phyloP scores from a whole-genome alignment of 2,329 filamentous ascomycete genomes.

The Phialophora expanda region DNA sequence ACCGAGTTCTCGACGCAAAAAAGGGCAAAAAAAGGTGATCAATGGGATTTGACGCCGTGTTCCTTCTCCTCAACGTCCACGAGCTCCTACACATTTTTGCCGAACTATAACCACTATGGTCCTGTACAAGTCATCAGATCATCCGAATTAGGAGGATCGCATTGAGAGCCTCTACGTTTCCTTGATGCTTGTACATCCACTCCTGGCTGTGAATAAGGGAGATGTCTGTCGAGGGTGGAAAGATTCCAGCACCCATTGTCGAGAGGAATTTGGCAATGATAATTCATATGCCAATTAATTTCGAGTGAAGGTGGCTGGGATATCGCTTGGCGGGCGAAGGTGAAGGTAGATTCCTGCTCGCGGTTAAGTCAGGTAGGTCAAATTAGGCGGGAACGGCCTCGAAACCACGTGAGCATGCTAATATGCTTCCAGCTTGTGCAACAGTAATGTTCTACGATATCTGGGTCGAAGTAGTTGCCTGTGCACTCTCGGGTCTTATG shows the following conservation, averaged over 20 bases:
- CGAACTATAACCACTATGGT: constrained; percentile 10
- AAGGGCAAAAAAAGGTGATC: background rate
- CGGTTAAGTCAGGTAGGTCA: background rate
- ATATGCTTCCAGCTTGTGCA: background rate
- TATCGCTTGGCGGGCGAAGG: background rate
- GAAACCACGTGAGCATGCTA: background rate
- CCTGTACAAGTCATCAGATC: constrained; percentile 13
- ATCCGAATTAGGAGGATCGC: constrained; percentile 9
- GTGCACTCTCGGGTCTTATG: background rate
- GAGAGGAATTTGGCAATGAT: background rate
- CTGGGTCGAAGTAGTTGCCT: background rate
- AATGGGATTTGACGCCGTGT: background rate
- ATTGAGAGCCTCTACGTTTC: constrained; percentile 14
- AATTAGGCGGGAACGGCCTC: no score
- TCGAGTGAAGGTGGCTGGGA: background rate
- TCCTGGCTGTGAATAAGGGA: constrained; percentile 15
- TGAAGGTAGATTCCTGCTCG: background rate
- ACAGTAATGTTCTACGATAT: background rate
- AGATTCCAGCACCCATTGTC: constrained; percentile 6
- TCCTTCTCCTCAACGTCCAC: background rate
- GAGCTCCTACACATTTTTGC: constrained; percentile 16
- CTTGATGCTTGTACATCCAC: constrained; percentile 8
- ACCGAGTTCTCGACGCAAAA: background rate
- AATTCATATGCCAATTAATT: background rate
- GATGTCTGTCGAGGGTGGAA: constrained; percentile 9